phyloP scores from a whole-genome alignment of 495 filamentous ascomycete species.

The Pyrenopolyporus hunteri region DNA sequence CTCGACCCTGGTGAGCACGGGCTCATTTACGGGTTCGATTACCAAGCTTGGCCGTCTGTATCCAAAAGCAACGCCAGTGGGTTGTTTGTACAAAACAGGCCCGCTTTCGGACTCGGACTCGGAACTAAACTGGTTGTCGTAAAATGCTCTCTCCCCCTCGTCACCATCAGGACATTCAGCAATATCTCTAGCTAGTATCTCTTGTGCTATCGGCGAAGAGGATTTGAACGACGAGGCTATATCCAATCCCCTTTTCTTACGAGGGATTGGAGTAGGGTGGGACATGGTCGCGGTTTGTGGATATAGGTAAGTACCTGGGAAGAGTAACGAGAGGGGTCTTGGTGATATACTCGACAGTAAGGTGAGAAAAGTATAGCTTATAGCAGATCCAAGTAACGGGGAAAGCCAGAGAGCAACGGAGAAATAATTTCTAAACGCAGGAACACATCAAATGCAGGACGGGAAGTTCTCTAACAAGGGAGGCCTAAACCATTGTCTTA shows the following conservation, averaged over 20 bases:
- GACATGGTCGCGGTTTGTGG: conserved; percentile 21
- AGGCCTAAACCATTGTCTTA: no score
- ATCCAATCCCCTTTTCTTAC: conserved; percentile 19
- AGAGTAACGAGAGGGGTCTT: not conserved
- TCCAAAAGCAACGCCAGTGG: conserved; percentile 67
- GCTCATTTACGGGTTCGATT: conserved; percentile 53
- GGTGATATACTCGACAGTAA: not conserved
- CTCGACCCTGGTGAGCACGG: conserved; percentile 64
- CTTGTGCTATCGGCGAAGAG: conserved; percentile 68
- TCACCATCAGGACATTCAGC: conserved; percentile 63
- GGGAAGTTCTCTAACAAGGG: no score
- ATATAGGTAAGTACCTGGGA: not conserved
- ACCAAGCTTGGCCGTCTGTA: conserved; percentile 55
- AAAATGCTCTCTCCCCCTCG: conserved; percentile 42
- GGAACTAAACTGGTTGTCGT: conserved; percentile 54
- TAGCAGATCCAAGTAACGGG: no score
- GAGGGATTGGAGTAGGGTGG: conserved; percentile 30
- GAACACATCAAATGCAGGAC: no score
- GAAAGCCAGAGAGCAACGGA: no score
- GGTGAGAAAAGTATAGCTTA: no score
- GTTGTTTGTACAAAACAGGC: conserved; percentile 73
- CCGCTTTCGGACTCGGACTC: conserved; percentile 51
- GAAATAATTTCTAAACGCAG: no score
- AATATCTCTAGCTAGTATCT: conserved; percentile 73
- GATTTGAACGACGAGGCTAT: conserved; percentile 56